phyloP scores from a whole-genome alignment of 805 yeast genomes.

The Zygosaccharomyces lentus region DNA sequence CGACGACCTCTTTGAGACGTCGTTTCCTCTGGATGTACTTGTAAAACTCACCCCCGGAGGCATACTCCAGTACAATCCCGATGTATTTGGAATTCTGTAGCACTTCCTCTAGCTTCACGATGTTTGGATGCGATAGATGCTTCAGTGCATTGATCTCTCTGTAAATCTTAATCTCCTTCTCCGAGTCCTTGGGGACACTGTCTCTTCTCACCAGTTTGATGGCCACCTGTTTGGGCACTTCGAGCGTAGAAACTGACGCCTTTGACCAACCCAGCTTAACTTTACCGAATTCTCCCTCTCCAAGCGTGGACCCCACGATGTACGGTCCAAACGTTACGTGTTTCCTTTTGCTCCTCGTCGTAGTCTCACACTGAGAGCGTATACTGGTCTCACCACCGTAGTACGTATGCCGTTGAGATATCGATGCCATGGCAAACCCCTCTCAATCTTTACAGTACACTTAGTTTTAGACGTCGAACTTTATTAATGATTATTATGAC shows the following conservation, averaged over 20 bases:
- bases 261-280: conserved; percentile 96
- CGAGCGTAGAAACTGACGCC: conserved; percentile 40
- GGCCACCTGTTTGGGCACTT: conserved; percentile 74
- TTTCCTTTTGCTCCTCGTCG: conserved; percentile 38
- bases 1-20: conserved; percentile 78
- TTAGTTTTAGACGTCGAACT: background rate
- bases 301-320: conserved; percentile 85
- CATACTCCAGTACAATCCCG: conserved; percentile 94
- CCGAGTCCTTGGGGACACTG: conserved; percentile 79
- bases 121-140: conserved; percentile 86
- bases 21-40: conserved; percentile 86
- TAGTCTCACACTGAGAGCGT: conserved; percentile 4
- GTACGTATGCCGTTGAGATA: conserved; percentile 31
- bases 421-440: conserved; percentile 19
- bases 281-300: conserved; percentile 98
- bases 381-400: conserved; percentile 26
- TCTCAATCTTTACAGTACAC: background rate
- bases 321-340: conserved; percentile 87
- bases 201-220: conserved; percentile 88
- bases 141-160: conserved; percentile 90
- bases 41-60: conserved; percentile 95
- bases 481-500: too few relatives aligned
- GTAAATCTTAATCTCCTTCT: conserved; percentile 82
- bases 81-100: conserved; percentile 90
- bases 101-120: conserved; percentile 86